Base-by-base conservation (phyloP, 2,329 filamentous ascomycete species). In the Sarocladiaceae sp. region DNA sequence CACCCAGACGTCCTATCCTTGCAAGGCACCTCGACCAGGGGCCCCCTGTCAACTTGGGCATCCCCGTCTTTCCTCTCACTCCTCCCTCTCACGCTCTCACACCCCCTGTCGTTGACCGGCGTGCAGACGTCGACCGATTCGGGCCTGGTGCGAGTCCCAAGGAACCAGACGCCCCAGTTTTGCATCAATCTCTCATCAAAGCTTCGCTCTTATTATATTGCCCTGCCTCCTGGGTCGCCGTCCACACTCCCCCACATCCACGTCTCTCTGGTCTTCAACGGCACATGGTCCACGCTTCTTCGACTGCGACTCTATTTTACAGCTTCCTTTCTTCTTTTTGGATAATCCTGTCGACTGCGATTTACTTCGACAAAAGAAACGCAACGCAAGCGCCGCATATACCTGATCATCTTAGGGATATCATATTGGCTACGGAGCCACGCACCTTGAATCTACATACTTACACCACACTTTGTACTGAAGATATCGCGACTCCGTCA, bases 161-260 rank as follows among this genome's bases (percentile, higher is more conserved):
- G 44, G 44, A 48, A 48, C 44, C 44, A 48, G 44, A 33, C 44
- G 44, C 44, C 44, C 44, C 44, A 33, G 44, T 48, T 48, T 48
- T 48, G 44, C 26, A 48, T 48, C 44, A 48, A 48, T 48, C 44
- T 26, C n/a, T 48, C 44, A 48, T 48, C 44, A 48, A 48, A 48
- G 44, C 44, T 48, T 48, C 44, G 44, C 44, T 48, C 44, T 48
- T 48, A 26, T 46, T 46, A 48, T 48, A 48, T 48, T 48, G 28
- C 44, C 23, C 44, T 48, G 44, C 44, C 44, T 48, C 44, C 44
- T 48, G 7, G 40, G 26, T 33, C 44, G 44, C 44, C 44, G 44
- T 18, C 44, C 44, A 46, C 40, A 48, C 26, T 48, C 44, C 44
- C 44, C 44, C 44, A 48, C 44, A 48, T 48, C 44, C 44, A 48